These are phyloP conservation scores for Micromonas pusilla DNA, from an alignment of 139 green algal genomes.

Conservation along the genomic window DNA sequence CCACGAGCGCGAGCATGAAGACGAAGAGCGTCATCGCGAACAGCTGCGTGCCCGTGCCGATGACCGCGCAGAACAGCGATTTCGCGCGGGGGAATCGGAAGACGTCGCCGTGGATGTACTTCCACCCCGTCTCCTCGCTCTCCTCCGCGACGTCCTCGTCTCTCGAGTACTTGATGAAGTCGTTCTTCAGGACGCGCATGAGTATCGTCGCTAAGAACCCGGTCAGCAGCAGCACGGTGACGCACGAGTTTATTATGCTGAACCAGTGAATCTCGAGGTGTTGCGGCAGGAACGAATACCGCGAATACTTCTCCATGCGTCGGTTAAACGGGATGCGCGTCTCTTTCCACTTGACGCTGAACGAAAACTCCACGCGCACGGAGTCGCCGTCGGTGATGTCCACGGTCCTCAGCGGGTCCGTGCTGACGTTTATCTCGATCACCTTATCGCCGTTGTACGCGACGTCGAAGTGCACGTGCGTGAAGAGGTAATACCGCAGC, in stretches of 20 bases:
- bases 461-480: slow-evolving; percentile 55
- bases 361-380: slow-evolving; percentile 45
- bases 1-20: slow-evolving; percentile 49
- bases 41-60: slow-evolving; percentile 50
- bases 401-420: slow-evolving; percentile 50
- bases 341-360: slow-evolving; percentile 49
- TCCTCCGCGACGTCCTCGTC: slow-evolving; percentile 46
- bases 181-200: slow-evolving; percentile 56
- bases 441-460: slow-evolving; percentile 51
- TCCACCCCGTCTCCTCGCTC: slow-evolving; percentile 54
- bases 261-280: slow-evolving; percentile 63
- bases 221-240: slow-evolving; percentile 54
- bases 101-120: slow-evolving; percentile 57
- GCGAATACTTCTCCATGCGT: slow-evolving; percentile 50
- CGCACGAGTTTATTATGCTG: slow-evolving; percentile 52
- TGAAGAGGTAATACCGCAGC: slow-evolving; percentile 49
- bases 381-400: slow-evolving; percentile 47
- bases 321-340: slow-evolving; percentile 43
- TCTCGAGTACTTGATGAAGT: slow-evolving; percentile 56
- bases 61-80: slow-evolving; percentile 40
- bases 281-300: slow-evolving; percentile 53
- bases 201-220: slow-evolving; percentile 54
- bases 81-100: slow-evolving; percentile 49
- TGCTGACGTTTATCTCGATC: slow-evolving; percentile 80
- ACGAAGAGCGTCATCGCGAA: slow-evolving; percentile 44